Evolutionary conservation across 805 yeast genomes (phyloP).

Genomic region (Nakazawaea ishiwadae): DNA sequence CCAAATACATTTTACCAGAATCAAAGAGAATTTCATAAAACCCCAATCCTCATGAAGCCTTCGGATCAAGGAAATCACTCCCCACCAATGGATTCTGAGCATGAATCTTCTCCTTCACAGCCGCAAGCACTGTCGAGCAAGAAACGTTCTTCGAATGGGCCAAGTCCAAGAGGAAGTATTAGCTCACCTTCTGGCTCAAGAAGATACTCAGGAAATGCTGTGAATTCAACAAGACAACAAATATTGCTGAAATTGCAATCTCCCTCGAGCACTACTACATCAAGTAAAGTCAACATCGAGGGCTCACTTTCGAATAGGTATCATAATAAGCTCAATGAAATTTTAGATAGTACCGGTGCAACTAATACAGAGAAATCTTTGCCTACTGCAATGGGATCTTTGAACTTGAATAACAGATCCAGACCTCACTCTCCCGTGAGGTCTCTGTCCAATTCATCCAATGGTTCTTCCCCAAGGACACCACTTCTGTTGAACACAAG

Average conservation of each 20-base stretch:
- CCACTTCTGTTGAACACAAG: neutral
- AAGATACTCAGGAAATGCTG: constrained; percentile 4
- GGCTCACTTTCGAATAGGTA: neutral
- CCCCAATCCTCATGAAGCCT: too few relatives aligned
- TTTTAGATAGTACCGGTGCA: neutral
- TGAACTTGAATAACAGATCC: constrained; percentile 8
- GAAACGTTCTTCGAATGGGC: neutral
- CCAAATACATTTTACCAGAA: too few relatives aligned
- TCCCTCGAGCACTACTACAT: constrained; percentile 2
- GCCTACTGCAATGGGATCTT: neutral
- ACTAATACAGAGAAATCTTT: neutral
- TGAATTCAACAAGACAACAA: constrained; percentile 4
- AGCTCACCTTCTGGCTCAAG: constrained; percentile 7
- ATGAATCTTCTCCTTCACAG: too few relatives aligned
- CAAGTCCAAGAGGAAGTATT: constrained; percentile 1
- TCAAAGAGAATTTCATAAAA: too few relatives aligned
- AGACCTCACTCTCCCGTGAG: constrained; percentile 11
- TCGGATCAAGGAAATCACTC: too few relatives aligned
- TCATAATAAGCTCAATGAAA: constrained; percentile 1
- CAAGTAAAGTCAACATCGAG: neutral
- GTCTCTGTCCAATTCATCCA: constrained; percentile 6
- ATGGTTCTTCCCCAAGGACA: constrained; percentile 11
- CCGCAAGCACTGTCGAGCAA: too few relatives aligned
- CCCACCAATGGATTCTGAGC: neutral
- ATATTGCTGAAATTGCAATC: constrained; percentile 4